Base-by-base conservation (phyloP, 345 rosid species). In the Eucalyptus cladocalyx region DNA sequence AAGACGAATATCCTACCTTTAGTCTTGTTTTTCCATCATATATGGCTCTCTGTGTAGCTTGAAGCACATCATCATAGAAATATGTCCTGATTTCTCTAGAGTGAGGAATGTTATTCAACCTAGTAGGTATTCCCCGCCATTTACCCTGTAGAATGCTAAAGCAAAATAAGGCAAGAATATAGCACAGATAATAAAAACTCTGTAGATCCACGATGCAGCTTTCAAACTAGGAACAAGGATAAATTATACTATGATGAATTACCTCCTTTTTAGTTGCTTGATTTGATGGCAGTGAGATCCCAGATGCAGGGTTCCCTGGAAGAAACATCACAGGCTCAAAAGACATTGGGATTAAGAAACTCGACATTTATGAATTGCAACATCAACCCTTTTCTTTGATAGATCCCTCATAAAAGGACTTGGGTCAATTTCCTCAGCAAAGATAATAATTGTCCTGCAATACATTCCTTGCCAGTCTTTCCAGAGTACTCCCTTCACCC, bases 71-170 rank as follows among this genome's bases (percentile, higher is more conserved):
- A 47, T 95, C 93, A 87, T 96, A 97, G 92, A 97, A 97, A 93
- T 97, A 97, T 69, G 92, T 92, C 91, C 99, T 94, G 89, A 97
- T 96, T 91, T 97, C 99, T 89, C 97, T 94, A 17, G 99, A 97
- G 93, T 97, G 99, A 91, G 99, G 99, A 92, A 96, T 93, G 89
- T 97, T 97, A 91, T 97, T 97, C 95, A 97, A 90, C 89, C 97
- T 94, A 40, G 98, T 97, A 12, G 99, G 99, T 91, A 97, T 96
- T 91, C 99, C 99, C 91, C 95, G 94, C 99, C 99, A 97, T 43
- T 93, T 95, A 62, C 92, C 97, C 99, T 96, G 94, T 67, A 94
- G 89, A 91, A 88, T 86, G 88, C 89, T 87, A 93, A 89, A 89
- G 86, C 89, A 93, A 89, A 90, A 93, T 91, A 69, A 91, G 93